A percentile compares a stretch with the other conserved stretches of the same genome.
These are phyloP conservation scores for Penicillium lividum DNA, from an alignment of 495 filamentous ascomycete genomes.

Conservation along the genomic window DNA sequence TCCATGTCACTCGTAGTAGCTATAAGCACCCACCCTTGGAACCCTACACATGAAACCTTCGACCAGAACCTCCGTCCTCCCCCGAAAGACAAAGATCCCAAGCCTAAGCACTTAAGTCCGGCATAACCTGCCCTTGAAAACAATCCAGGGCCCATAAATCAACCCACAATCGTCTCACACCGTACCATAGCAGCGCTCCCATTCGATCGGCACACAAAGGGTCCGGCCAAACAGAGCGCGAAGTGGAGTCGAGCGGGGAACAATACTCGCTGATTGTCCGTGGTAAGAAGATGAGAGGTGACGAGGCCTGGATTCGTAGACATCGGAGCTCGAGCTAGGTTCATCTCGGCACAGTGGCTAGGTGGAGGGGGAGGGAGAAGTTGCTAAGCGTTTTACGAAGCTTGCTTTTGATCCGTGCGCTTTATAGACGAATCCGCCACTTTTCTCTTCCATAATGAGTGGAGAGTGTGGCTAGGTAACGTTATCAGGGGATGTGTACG, in stretches of 20 bases:
- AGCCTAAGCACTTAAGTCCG: neutral
- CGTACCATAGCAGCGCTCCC: neutral
- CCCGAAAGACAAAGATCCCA: neutral
- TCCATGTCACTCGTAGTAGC: neutral
- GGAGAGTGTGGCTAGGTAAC: no score
- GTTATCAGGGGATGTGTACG: no score
- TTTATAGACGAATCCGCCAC: no score
- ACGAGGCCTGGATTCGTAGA: neutral
- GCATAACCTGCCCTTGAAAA: neutral
- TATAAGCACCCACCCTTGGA: neutral
- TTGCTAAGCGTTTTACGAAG: neutral
- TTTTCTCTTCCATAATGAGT: no score
- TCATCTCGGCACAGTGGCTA: neutral
- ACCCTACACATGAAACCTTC: neutral
- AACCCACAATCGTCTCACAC: neutral
- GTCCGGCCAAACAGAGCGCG: constrained; percentile 9
- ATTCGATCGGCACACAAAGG: constrained; percentile 9
- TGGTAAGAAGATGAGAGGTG: neutral
- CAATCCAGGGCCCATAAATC: neutral
- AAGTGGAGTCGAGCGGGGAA: constrained; percentile 4
- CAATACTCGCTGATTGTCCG: neutral
- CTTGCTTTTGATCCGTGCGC: neutral
- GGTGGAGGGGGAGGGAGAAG: neutral
- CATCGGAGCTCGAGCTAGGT: neutral
- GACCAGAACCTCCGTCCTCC: neutral